Percentiles rank a stretch among this genome's conserved stretches.
Evolutionary conservation across 1,139 yeast species (phyloP).

Genomic region (Insectozyma bohioensis): DNA sequence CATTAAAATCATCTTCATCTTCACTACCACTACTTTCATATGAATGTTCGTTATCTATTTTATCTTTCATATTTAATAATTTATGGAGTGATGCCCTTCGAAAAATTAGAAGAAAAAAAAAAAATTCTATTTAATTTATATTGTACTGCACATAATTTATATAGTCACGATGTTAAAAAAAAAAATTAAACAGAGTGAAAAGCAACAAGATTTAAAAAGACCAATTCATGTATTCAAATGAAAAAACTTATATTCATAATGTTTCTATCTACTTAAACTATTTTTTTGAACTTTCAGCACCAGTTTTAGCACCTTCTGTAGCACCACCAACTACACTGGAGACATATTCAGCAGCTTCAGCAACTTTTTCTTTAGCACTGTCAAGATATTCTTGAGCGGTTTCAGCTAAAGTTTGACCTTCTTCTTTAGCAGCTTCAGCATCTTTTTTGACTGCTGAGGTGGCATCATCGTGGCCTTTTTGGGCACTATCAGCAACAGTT

Average conservation of each 20-base stretch:
- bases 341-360: slow-evolving; percentile 63
- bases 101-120: no score
- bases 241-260: not conserved
- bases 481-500: slow-evolving; percentile 56
- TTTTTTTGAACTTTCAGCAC: slow-evolving; percentile 34
- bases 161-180: no score
- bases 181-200: no score
- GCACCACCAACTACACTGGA: slow-evolving; percentile 62
- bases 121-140: no score
- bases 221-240: slow-evolving; percentile 1
- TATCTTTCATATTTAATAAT: no score
- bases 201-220: not conserved
- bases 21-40: no score
- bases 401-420: slow-evolving; percentile 42
- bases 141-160: no score
- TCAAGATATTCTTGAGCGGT: slow-evolving; percentile 63
- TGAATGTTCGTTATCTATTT: no score
- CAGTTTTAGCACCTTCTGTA: slow-evolving; percentile 53
- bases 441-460: slow-evolving; percentile 28
- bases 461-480: slow-evolving; percentile 53
- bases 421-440: slow-evolving; percentile 14
- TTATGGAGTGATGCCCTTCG: no score
- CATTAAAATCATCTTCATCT: slow-evolving; percentile 7
- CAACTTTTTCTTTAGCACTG: slow-evolving; percentile 59
- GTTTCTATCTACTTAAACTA: slow-evolving; percentile 13